Evolutionary conservation across 2,329 filamentous ascomycete species (phyloP).

Genomic region (Talaromyces sp.): DNA sequence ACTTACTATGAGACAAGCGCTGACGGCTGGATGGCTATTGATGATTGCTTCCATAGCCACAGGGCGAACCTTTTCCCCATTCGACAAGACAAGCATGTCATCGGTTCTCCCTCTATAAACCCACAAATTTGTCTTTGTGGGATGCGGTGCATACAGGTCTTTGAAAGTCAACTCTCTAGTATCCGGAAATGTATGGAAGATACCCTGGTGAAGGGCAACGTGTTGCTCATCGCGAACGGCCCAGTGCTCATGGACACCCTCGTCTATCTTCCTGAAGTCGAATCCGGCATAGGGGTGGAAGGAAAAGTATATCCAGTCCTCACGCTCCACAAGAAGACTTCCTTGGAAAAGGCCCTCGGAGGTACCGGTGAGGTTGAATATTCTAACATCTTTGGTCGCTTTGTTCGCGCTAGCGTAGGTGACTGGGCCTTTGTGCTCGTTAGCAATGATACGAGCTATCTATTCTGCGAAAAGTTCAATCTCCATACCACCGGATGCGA

Average conservation of each 20-base stretch:
- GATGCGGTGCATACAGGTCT: neutral
- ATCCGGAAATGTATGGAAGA: neutral
- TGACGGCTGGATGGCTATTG: neutral
- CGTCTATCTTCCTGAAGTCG: neutral
- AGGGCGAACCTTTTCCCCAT: neutral
- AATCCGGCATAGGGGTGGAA: neutral
- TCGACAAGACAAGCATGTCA: constrained; percentile 4
- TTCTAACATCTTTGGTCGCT: too few relatives aligned
- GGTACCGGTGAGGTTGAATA: too few relatives aligned
- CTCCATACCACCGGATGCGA: too few relatives aligned
- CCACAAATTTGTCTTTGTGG: neutral
- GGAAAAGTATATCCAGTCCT: too few relatives aligned
- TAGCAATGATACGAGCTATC: too few relatives aligned
- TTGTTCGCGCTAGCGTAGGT: too few relatives aligned
- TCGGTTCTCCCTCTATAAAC: constrained; percentile 15
- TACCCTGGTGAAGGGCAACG: neutral
- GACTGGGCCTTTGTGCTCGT: too few relatives aligned
- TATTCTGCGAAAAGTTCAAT: too few relatives aligned
- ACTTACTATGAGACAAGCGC: too few relatives aligned
- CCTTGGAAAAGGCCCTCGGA: too few relatives aligned
- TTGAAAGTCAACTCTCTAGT: neutral
- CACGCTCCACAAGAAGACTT: too few relatives aligned
- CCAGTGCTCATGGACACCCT: neutral
- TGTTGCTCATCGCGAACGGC: neutral
- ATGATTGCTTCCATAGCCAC: neutral